A percentile compares a stretch with the other conserved stretches of the same genome.
phyloP scores from a whole-genome alignment of 2,329 filamentous ascomycete genomes.

The Fusarium domesticum region DNA sequence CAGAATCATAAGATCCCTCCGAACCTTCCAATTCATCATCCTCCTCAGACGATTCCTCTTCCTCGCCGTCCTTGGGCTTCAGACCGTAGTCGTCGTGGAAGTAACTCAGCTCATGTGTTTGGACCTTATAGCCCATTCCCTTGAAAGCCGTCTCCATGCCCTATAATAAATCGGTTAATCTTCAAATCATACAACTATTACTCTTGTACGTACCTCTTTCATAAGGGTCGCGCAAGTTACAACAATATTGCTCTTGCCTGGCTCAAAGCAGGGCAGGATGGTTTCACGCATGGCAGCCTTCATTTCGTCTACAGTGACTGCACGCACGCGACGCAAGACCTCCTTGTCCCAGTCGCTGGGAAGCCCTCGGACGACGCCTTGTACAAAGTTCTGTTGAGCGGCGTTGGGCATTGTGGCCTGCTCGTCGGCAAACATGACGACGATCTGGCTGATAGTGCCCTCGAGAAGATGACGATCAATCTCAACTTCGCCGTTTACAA shows the following conservation, averaged over 20 bases:
- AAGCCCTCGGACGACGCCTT: conserved; percentile 73
- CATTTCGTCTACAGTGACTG: conserved; percentile 74
- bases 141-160: conserved; percentile 72
- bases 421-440: conserved; percentile 81
- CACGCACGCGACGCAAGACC: conserved; percentile 72
- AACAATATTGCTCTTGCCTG: conserved; percentile 78
- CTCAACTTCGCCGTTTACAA: conserved; percentile 66
- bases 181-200: background rate
- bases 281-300: conserved; percentile 69
- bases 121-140: conserved; percentile 72
- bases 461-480: conserved; percentile 84
- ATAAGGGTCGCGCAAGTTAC: conserved; percentile 85
- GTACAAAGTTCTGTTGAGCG: conserved; percentile 78
- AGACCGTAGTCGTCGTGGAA: conserved; percentile 92
- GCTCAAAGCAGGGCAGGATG: conserved; percentile 75
- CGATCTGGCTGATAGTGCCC: conserved; percentile 85
- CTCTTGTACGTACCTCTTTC: conserved; percentile 64
- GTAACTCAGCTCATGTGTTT: conserved; percentile 68
- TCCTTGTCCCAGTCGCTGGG: conserved; percentile 74
- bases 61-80: conserved; percentile 60
- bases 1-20: conserved; percentile 32
- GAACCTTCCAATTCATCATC: conserved; percentile 36
- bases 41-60: conserved; percentile 49
- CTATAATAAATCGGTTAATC: conserved; percentile 42
- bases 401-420: conserved; percentile 81